Conservation (phyloP, 2,329 filamentous ascomycete species). For the Fusarium buxicola region DNA sequence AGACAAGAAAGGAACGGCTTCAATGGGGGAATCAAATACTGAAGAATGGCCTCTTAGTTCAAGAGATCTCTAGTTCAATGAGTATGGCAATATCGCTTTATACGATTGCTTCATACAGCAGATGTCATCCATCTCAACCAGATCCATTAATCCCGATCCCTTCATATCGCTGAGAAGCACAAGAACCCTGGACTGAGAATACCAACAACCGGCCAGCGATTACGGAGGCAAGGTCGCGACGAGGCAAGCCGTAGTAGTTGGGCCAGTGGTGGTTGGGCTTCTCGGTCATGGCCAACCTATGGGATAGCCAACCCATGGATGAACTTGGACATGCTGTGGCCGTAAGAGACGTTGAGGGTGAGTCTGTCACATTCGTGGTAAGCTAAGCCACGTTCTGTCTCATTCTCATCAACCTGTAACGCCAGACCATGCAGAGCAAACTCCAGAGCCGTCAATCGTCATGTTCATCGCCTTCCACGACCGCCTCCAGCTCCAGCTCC, state of each 20-base stretch:
- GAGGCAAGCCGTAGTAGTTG: neutral
- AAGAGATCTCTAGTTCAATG: too few relatives aligned
- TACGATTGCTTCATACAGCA: too few relatives aligned
- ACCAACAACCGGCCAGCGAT: too few relatives aligned
- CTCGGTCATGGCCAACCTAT: slow-evolving; percentile 19
- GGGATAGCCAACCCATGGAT: too few relatives aligned
- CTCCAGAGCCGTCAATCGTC: neutral
- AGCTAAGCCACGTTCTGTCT: slow-evolving; percentile 12
- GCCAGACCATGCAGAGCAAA: slow-evolving; percentile 21
- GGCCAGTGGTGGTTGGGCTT: slow-evolving; percentile 26
- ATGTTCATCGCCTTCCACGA: slow-evolving; percentile 47
- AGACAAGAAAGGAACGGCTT: too few relatives aligned
- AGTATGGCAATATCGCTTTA: too few relatives aligned
- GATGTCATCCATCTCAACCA: neutral
- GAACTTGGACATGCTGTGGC: too few relatives aligned
- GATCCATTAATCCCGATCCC: neutral
- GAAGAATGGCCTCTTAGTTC: too few relatives aligned
- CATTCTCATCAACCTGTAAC: slow-evolving; percentile 25
- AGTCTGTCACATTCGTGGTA: neutral
- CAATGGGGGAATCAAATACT: too few relatives aligned
- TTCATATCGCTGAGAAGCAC: neutral
- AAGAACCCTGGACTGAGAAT: too few relatives aligned
- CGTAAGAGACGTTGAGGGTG: neutral
- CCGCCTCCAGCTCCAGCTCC: slow-evolving; percentile 47
- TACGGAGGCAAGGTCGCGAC: neutral